phyloP scores from a whole-genome alignment of 208 protist species.

The Trypanosoma mega region DNA sequence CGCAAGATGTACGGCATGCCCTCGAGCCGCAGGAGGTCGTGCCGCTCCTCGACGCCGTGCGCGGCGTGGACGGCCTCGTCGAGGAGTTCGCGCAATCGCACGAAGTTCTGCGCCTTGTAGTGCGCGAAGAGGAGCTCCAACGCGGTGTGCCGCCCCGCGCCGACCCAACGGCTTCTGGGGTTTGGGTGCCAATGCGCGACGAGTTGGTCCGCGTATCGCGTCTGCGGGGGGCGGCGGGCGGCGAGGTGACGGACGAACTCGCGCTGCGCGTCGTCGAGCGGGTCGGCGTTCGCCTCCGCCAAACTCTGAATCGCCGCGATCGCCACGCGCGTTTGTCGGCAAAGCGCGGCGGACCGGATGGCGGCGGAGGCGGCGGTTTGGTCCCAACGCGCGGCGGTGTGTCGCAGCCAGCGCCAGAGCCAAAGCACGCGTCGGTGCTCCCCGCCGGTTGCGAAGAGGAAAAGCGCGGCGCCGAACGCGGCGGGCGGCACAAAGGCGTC shows the following conservation, averaged over 20 bases:
- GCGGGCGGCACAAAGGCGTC: constrained; percentile 48
- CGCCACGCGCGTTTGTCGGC: constrained; percentile 40
- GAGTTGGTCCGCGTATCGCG: constrained; percentile 74
- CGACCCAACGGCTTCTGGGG: constrained; percentile 7
- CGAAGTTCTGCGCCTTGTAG: constrained; percentile 28
- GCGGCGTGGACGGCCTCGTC: not conserved
- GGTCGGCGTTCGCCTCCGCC: constrained; percentile 47
- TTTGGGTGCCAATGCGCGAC: constrained; percentile 64
- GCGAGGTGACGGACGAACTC: constrained; percentile 48
- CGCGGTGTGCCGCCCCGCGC: constrained; percentile 33
- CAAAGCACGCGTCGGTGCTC: constrained; percentile 31
- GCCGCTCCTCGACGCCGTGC: constrained; percentile 4
- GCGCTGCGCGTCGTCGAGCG: constrained; percentile 52
- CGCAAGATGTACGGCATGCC: constrained; percentile 29
- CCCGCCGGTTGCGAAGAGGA: constrained; percentile 33
- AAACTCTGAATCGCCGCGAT: constrained; percentile 65
- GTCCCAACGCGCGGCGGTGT: constrained; percentile 82
- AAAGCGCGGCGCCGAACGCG: constrained; percentile 53
- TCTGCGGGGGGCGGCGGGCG: constrained; percentile 34
- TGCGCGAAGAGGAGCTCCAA: constrained; percentile 47
- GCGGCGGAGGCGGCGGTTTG: constrained; percentile 46
- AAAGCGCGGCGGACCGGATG: constrained; percentile 45
- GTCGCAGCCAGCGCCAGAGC: constrained; percentile 81
- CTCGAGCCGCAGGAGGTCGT: constrained; percentile 19
- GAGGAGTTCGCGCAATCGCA: constrained; percentile 5